phyloP scores from a whole-genome alignment of 306 rosid species.

The Castanea mollissima region DNA sequence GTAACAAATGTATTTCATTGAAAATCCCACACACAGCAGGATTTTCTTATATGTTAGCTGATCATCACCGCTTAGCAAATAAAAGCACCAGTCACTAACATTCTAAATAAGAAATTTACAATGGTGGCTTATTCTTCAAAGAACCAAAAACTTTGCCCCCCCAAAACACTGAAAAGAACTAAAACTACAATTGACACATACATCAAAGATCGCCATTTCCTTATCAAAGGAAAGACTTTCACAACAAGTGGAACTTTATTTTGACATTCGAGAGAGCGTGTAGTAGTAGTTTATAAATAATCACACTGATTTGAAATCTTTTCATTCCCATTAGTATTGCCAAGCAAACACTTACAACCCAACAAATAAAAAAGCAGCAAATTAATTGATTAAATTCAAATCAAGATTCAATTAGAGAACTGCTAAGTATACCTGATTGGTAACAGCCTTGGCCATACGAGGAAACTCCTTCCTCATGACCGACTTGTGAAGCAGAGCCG shows the following conservation, averaged over 20 bases:
- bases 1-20: constrained; percentile 47
- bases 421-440: constrained; percentile 56
- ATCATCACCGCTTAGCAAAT: constrained; percentile 42
- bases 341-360: background rate
- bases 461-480: constrained; percentile 85
- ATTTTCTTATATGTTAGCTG: constrained; percentile 43
- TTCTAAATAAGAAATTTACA: background rate
- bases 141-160: background rate
- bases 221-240: too few species aligned
- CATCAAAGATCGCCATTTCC: background rate
- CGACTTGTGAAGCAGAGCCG: constrained; percentile 72
- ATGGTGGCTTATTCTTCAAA: background rate
- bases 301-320: too few species aligned
- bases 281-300: too few species aligned
- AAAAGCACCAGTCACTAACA: background rate
- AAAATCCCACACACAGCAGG: constrained; percentile 23
- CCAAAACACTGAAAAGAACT: too few species aligned
- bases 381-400: too few species aligned
- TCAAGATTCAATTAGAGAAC: too few species aligned
- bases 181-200: background rate
- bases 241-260: too few species aligned
- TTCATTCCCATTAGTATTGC: too few species aligned
- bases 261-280: too few species aligned
- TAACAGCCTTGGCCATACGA: constrained; percentile 75
- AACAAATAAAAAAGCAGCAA: background rate